phyloP scores from a whole-genome alignment of 169 alveolate species.

The Plasmodium sp. region DNA sequence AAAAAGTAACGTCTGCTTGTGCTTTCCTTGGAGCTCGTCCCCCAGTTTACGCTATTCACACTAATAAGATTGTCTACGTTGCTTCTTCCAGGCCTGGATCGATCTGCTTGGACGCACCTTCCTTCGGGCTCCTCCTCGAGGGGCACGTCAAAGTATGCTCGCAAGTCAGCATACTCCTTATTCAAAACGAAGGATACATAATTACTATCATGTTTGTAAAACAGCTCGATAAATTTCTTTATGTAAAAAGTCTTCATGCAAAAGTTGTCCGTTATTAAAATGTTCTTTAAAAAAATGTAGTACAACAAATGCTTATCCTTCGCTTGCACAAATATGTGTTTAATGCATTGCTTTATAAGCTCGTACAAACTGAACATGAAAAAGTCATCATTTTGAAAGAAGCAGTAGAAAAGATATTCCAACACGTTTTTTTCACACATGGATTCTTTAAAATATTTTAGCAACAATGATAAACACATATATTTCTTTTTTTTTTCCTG shows the following conservation, averaged over 20 bases:
- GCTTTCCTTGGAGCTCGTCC: not conserved
- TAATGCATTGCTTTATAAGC: constrained; percentile 59
- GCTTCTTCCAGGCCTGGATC: not conserved
- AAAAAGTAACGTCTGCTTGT: constrained; percentile 18
- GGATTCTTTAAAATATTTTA: constrained; percentile 57
- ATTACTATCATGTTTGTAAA: constrained; percentile 58
- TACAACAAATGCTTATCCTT: constrained; percentile 55
- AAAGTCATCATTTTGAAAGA: constrained; percentile 53
- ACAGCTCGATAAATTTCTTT: constrained; percentile 62
- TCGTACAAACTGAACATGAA: constrained; percentile 61
- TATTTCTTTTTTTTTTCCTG: constrained; percentile 72
- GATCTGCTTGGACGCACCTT: not conserved
- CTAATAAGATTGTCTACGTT: not conserved
- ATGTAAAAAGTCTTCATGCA: constrained; percentile 57
- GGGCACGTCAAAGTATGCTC: constrained; percentile 8
- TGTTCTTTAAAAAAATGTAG: constrained; percentile 59
- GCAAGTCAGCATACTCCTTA: constrained; percentile 48
- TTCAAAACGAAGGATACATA: constrained; percentile 39
- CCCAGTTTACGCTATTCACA: not conserved
- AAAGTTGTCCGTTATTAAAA: constrained; percentile 34
- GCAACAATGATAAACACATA: constrained; percentile 46
- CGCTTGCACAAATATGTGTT: constrained; percentile 39
- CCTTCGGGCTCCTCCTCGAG: not conserved
- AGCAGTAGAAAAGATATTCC: constrained; percentile 66
- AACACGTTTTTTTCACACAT: constrained; percentile 67